Evolutionary conservation across 768 basidiomycete genomes (phyloP).

Genomic region (Pleurotus djamor): DNA sequence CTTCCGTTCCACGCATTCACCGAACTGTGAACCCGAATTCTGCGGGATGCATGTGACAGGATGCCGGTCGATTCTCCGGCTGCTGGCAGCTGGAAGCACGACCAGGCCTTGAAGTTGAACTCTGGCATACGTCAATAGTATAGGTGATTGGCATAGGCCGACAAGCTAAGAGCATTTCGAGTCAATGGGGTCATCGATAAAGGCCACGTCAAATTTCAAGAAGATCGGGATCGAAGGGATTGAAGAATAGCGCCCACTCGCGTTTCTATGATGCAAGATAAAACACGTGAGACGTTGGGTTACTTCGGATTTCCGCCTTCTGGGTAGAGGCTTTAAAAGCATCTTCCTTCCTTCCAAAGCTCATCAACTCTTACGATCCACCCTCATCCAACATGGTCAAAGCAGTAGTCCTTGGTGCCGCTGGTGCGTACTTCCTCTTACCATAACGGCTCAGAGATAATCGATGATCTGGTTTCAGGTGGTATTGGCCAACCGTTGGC

Average conservation of each 20-base stretch:
- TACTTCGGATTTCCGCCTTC: constrained; percentile 6
- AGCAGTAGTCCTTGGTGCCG: constrained; percentile 95
- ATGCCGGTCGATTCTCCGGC: not conserved
- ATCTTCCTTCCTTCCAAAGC: not conserved
- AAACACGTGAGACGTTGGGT: constrained; percentile 5
- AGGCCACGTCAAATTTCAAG: not conserved
- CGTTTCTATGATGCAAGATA: not conserved
- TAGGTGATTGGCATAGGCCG: too few relatives aligned
- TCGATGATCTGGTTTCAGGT: constrained; percentile 41
- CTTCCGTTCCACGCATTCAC: not conserved
- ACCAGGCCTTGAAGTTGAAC: not conserved
- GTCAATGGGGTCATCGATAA: too few relatives aligned
- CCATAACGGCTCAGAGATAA: constrained; percentile 11
- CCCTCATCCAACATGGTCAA: constrained; percentile 49
- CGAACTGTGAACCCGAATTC: not conserved
- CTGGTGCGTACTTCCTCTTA: constrained; percentile 48
- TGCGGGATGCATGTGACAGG: not conserved
- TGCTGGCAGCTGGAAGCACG: not conserved
- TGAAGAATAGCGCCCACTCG: not conserved
- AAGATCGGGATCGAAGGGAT: not conserved
- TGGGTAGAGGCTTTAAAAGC: not conserved
- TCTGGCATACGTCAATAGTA: too few relatives aligned
- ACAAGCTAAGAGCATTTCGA: too few relatives aligned
- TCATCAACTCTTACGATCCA: not conserved
- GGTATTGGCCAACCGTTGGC: constrained; percentile 97